These are phyloP conservation scores for Actinomortierella wolfii DNA, from an alignment of 371 early-diverging fungal species.

Conservation along the genomic window DNA sequence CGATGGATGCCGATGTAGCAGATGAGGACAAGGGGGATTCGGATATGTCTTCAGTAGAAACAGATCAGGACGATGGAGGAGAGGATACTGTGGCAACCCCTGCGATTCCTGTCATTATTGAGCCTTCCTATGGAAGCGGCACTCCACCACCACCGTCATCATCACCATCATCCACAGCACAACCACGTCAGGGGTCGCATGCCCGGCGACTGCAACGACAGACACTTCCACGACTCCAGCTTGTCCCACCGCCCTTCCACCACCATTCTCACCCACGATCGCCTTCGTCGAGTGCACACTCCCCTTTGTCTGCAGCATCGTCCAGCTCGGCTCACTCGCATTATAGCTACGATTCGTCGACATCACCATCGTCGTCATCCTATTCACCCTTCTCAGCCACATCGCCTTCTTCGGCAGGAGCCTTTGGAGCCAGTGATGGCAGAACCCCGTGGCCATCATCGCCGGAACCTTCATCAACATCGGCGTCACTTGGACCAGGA, in stretches of 20 bases:
- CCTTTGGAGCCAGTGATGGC: no score
- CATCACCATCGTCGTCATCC: constrained; percentile 20
- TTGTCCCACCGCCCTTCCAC: constrained; percentile 21
- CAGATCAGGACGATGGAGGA: constrained; percentile 5
- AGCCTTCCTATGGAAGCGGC: constrained; percentile 12
- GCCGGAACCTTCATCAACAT: constrained; percentile 17
- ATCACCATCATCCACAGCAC: no score
- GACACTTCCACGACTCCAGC: constrained; percentile 8
- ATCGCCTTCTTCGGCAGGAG: no score
- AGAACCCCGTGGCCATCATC: constrained; percentile 6
- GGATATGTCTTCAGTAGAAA: constrained; percentile 1
- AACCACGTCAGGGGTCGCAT: neutral
- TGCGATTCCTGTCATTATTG: constrained; percentile 32
- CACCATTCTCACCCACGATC: constrained; percentile 8
- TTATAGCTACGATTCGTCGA: constrained; percentile 20
- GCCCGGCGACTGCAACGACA: constrained; percentile 7
- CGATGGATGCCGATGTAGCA: neutral
- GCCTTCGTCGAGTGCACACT: constrained; percentile 7
- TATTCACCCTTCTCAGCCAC: neutral
- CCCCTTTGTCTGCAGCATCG: constrained; percentile 4
- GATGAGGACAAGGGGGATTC: neutral
- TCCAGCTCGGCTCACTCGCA: constrained; percentile 12
- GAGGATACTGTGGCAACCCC: constrained; percentile 11
- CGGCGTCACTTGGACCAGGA: constrained; percentile 14
- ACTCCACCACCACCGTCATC: neutral